phyloP scores from a whole-genome alignment of 371 early-diverging fungal genomes.

The Antonospora locustae region DNA sequence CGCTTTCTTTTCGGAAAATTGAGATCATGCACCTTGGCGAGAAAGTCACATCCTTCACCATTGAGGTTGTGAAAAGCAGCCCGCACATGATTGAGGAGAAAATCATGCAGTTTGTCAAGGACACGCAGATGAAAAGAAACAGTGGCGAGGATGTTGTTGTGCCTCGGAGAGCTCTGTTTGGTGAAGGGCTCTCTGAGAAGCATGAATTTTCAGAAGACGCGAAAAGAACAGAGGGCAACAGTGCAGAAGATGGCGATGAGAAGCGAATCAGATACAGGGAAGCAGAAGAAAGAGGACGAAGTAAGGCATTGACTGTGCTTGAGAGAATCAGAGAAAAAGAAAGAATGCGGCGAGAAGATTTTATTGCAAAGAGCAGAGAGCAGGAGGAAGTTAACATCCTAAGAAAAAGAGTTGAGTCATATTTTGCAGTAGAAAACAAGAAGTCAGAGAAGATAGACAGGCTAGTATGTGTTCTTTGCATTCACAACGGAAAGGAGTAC shows the following conservation, averaged over 20 bases:
- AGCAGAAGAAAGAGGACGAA: slow-evolving; percentile 1
- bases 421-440: slow-evolving; percentile 23
- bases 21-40: slow-evolving; percentile 15
- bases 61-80: slow-evolving; percentile 9
- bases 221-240: neutral
- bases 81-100: slow-evolving; percentile 16
- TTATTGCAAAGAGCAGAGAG: slow-evolving; percentile 36
- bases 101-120: slow-evolving; percentile 8
- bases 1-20: slow-evolving; percentile 21
- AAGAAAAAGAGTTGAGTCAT: slow-evolving; percentile 10
- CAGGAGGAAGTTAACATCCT: slow-evolving; percentile 33
- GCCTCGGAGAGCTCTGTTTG: neutral
- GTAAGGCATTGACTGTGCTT: slow-evolving; percentile 34
- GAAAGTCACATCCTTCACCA: slow-evolving; percentile 27
- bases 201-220: neutral
- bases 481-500: too few species aligned
- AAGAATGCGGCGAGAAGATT: slow-evolving; percentile 40
- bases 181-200: neutral
- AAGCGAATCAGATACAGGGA: neutral
- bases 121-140: neutral
- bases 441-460: slow-evolving; percentile 20
- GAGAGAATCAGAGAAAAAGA: slow-evolving; percentile 52
- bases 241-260: neutral
- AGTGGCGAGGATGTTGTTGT: slow-evolving; percentile 3
- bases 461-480: too few species aligned